Evolutionary conservation across 306 rosid species (phyloP), one percentile per base, ranked within the genome.

Genomic region (Biancaea sappan): DNA sequence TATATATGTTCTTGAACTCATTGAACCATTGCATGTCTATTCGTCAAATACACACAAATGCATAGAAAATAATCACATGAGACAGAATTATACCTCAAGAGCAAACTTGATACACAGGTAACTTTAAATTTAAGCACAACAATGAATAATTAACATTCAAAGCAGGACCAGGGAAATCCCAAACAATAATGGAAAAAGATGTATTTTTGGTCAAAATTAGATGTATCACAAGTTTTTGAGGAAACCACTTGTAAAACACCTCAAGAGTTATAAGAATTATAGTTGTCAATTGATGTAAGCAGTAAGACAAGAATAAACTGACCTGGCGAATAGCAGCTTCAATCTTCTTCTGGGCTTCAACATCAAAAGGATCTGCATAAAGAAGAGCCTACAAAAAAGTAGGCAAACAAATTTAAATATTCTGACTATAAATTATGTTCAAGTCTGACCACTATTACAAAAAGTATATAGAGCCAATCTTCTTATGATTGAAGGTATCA

Each of bases 281-380:
- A 16, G 8, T 29, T 15, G 28, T 34, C 22, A 58, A 3, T 6
- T 15, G n/a, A 58, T 58, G 12, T 58, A 28, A 16, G 21, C 26
- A 29, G 14, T 4, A 35, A 66, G 63, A 16, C 32, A 34, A 29
- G 15, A 26, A 25, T 43, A 9, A 53, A 73, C 79, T 76, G 26
- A 91, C 98, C 96, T 94, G 98, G 18, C 86, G 97, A 40, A 94
- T 91, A 48, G 97, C 89, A 83, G 98, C 98, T 90, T 94, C 98
- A 80, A 91, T 94, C 87, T 92, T 94, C 88, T 81, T 92, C 79
- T 94, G 98, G 43, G 98, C 95, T 81, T 94, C 97, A 80, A 94
- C 89, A 80, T 94, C 97, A 90, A 90, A 94, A 65, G 97, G 98
- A 81, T 94, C 96, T 26, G 98, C 98, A 87, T 83, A 78, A 64